Base-by-base conservation (phyloP, 495 filamentous ascomycete species). In the Penicillium psychrofluorescens region DNA sequence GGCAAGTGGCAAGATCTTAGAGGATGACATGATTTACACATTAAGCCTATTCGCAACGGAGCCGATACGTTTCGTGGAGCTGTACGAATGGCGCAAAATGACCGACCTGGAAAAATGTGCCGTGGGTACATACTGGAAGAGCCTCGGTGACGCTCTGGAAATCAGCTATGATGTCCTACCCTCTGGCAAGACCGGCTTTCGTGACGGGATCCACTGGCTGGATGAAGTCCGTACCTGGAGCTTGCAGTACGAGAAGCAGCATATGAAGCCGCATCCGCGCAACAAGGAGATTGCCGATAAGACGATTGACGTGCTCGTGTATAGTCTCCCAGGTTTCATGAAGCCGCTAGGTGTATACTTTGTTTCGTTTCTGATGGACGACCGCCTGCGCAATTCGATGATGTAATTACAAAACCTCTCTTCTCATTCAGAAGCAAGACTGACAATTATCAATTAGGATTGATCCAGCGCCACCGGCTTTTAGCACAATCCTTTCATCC, bases 11-110 rank as follows among this genome's bases (percentile, higher is more conserved):
- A 72, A 73, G 44, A 85, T 87, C 53, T 62, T 67, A 7, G 74
- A 84, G 46, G 68, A 72, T 0, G 82, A 85, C 46, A 71, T 85
- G 56, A 64, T 85, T 0, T 87, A 84, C 58, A 84, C 81, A 1
- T 64, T 85, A 0, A 71, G 67, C 8, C 68, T 84, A 1, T 85
- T 84, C 52, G 70, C 77, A 0, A 52, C 63, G 0, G 79, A 85
- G 49, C 81, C 79, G 1, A 64, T 72, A 29, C 66, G 73, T 11
- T 86, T 80, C 11, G 51, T 64, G 4, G 53, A 61, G 9, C 45
- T 63, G 28, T 83, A 75, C 51, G 81, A 86, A 44, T 86, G 81
- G 81, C 72, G 82, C 7, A 36, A 60, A 8, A 58, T 83, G 47
- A 79, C 72, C n/a, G 72, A 77, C 0, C 68, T 85, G 61, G 82